Conservation (phyloP, 2,329 filamentous ascomycete species). For the Cladosporium sphaerospermum region DNA sequence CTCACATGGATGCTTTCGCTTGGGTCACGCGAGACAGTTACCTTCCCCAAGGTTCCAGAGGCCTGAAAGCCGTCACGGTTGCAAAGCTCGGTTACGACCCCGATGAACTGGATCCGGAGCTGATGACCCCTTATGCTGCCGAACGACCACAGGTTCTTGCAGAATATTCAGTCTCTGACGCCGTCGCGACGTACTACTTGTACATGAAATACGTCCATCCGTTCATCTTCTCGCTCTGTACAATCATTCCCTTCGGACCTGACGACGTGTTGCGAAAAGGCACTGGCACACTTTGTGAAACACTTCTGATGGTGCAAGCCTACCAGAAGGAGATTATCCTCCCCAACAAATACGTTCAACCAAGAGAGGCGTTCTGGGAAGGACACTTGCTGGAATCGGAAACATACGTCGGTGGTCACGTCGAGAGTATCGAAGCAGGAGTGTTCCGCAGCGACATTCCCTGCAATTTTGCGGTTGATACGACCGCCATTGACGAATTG, state of each 20-base stretch:
- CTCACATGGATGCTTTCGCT: conserved; percentile 97
- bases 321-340: conserved; percentile 87
- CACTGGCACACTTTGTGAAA: conserved; percentile 97
- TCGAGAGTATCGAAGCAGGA: conserved; percentile 97
- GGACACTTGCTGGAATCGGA: conserved; percentile 94
- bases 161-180: conserved; percentile 98
- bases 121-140: conserved; percentile 85
- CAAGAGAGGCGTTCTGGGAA: conserved; percentile 91
- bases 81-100: conserved; percentile 98
- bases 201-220: conserved; percentile 99
- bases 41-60: conserved; percentile 91
- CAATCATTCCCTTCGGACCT: conserved; percentile 85
- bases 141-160: conserved; percentile 91
- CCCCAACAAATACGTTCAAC: conserved; percentile 90
- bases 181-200: conserved; percentile 95
- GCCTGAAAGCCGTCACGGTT: conserved; percentile 93
- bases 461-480: conserved; percentile 86
- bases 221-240: conserved; percentile 98
- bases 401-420: conserved; percentile 96
- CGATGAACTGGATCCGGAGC: conserved; percentile 91
- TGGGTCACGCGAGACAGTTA: conserved; percentile 99
- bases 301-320: conserved; percentile 98
- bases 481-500: conserved; percentile 82
- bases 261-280: conserved; percentile 93
- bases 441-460: conserved; percentile 96